phyloP scores from a whole-genome alignment of 345 rosid species.

The Salix suchowensis region DNA sequence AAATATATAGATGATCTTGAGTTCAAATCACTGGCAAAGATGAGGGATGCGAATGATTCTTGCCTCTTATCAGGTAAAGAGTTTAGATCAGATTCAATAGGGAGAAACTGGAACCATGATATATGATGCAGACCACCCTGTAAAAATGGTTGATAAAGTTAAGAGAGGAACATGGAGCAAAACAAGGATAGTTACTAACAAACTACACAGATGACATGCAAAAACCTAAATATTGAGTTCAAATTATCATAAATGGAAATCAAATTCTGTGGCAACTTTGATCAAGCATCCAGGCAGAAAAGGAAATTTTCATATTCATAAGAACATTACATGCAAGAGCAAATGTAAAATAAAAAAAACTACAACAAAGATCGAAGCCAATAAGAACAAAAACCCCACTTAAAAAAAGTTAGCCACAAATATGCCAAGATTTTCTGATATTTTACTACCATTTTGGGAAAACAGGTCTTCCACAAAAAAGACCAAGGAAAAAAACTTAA shows the following conservation, averaged over 20 bases:
- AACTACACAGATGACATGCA: neutral
- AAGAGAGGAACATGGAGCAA: neutral
- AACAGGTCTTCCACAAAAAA: neutral
- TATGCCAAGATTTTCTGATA: neutral
- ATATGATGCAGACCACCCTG: constrained; percentile 86
- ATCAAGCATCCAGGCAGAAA: neutral
- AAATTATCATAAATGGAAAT: neutral
- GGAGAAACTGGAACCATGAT: constrained; percentile 98
- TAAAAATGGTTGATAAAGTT: constrained; percentile 3
- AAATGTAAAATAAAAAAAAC: neutral
- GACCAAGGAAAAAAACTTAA: neutral
- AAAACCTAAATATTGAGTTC: neutral
- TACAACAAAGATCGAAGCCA: neutral
- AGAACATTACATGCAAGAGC: neutral
- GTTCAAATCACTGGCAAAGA: constrained; percentile 4
- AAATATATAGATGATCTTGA: constrained; percentile 2
- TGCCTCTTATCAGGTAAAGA: constrained; percentile 72
- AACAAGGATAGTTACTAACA: neutral
- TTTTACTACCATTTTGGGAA: neutral
- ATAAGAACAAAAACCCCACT: neutral
- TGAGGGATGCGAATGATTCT: neutral
- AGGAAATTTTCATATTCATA: neutral
- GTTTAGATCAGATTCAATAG: constrained; percentile 71
- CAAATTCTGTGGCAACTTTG: neutral
- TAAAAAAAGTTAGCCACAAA: neutral